Evolutionary conservation across 805 yeast genomes (phyloP).

Genomic region (Candida maris): DNA sequence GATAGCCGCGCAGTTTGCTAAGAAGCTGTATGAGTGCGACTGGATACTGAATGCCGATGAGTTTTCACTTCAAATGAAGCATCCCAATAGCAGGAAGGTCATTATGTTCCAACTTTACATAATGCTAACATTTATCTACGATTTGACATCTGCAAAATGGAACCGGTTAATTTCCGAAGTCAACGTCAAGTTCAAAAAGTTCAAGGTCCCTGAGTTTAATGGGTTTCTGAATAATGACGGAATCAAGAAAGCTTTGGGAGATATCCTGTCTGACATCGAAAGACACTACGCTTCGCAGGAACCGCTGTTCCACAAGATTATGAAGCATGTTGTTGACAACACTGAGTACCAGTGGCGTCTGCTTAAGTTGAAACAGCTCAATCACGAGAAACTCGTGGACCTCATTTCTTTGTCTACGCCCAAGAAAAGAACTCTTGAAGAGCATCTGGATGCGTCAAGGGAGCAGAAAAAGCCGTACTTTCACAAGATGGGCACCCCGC

Average conservation of each 20-base stretch:
- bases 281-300: constrained; percentile 14
- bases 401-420: constrained; percentile 12
- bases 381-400: constrained; percentile 20
- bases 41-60: constrained; percentile 27
- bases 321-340: constrained; percentile 16
- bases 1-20: constrained; percentile 10
- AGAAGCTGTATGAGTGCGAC: constrained; percentile 23
- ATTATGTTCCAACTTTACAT: constrained; percentile 25
- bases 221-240: constrained; percentile 13
- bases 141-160: constrained; percentile 20
- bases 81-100: constrained; percentile 13
- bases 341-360: constrained; percentile 24
- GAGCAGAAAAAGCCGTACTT: constrained; percentile 20
- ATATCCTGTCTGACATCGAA: constrained; percentile 22
- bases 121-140: constrained; percentile 20
- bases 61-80: constrained; percentile 20
- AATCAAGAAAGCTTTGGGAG: constrained; percentile 10
- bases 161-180: constrained; percentile 13
- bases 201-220: constrained; percentile 21
- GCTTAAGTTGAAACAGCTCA: constrained; percentile 29
- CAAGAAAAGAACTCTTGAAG: constrained; percentile 24
- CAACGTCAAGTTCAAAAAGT: constrained; percentile 20
- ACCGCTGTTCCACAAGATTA: constrained; percentile 11
- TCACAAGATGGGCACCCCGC: constrained; percentile 28
- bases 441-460: constrained; percentile 11